Evolutionary conservation across 345 rosid genomes (phyloP).

Genomic region (Cochlearia excelsa): DNA sequence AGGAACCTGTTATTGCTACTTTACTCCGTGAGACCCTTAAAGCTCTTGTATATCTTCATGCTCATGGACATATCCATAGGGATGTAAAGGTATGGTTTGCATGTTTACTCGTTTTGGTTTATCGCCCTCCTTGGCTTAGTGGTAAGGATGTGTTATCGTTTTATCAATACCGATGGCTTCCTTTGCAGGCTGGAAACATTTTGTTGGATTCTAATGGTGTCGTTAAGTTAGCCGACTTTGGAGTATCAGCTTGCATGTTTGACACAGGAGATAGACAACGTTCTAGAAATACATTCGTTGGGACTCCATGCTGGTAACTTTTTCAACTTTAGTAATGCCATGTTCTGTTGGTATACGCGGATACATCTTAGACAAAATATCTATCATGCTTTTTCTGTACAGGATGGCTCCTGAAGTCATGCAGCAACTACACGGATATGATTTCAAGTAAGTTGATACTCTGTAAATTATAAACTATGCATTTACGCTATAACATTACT

Average conservation of each 20-base stretch:
- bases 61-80: conserved; percentile 93
- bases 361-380: conserved; percentile 14
- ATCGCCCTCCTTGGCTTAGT: conserved; percentile 7
- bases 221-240: conserved; percentile 94
- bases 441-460: conserved; percentile 77
- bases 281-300: conserved; percentile 94
- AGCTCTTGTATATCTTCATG: conserved; percentile 95
- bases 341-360: conserved; percentile 12
- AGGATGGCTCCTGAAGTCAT: conserved; percentile 99
- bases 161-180: conserved; percentile 24
- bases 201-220: conserved; percentile 74
- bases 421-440: conserved; percentile 99
- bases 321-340: conserved; percentile 17
- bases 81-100: conserved; percentile 78
- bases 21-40: conserved; percentile 82
- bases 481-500: conserved; percentile 7
- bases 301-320: conserved; percentile 96
- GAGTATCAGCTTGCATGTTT: conserved; percentile 98
- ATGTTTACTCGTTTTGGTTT: conserved; percentile 10
- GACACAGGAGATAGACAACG: conserved; percentile 98
- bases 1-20: conserved; percentile 89
- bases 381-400: conserved; percentile 28
- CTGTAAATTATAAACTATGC: conserved; percentile 21
- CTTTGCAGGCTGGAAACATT: conserved; percentile 89
- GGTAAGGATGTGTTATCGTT: conserved; percentile 9